These are phyloP conservation scores for Neoascochyta sp. DNA, from an alignment of 2,329 filamentous ascomycete genomes.

Conservation along the genomic window DNA sequence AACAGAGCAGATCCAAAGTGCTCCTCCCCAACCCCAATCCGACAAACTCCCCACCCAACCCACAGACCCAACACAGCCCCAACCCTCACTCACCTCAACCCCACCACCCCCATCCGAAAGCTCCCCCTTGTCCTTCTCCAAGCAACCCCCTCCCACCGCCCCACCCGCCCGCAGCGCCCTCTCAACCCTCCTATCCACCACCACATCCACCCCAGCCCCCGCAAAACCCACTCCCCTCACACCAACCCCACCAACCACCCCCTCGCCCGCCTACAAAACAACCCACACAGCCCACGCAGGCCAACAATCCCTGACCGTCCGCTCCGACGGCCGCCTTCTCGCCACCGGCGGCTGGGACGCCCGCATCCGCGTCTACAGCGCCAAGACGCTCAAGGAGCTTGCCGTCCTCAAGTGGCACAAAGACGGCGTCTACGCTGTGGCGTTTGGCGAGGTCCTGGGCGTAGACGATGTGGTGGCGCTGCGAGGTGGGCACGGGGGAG, in stretches of 20 bases:
- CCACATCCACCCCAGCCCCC: neutral
- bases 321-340: constrained; percentile 77
- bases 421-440: constrained; percentile 77
- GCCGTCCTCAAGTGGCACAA: constrained; percentile 94
- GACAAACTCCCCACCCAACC: constrained; percentile 3
- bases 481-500: constrained; percentile 6
- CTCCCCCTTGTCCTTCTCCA: constrained; percentile 15
- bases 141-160: constrained; percentile 8
- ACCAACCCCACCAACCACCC: constrained; percentile 7
- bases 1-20: neutral
- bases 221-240: constrained; percentile 2
- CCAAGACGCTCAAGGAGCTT: constrained; percentile 76
- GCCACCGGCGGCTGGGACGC: constrained; percentile 93
- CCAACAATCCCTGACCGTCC: constrained; percentile 74
- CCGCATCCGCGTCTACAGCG: constrained; percentile 73
- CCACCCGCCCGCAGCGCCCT: constrained; percentile 13
- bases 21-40: too few species aligned
- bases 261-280: constrained; percentile 51
- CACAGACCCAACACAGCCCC: constrained; percentile 1
- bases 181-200: constrained; percentile 24
- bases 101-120: constrained; percentile 11
- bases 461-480: constrained; percentile 1
- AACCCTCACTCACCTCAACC: constrained; percentile 10
- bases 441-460: constrained; percentile 56
- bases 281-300: constrained; percentile 83